phyloP scores from a whole-genome alignment of 495 filamentous ascomycete genomes.

The Aspergillus panamensis region DNA sequence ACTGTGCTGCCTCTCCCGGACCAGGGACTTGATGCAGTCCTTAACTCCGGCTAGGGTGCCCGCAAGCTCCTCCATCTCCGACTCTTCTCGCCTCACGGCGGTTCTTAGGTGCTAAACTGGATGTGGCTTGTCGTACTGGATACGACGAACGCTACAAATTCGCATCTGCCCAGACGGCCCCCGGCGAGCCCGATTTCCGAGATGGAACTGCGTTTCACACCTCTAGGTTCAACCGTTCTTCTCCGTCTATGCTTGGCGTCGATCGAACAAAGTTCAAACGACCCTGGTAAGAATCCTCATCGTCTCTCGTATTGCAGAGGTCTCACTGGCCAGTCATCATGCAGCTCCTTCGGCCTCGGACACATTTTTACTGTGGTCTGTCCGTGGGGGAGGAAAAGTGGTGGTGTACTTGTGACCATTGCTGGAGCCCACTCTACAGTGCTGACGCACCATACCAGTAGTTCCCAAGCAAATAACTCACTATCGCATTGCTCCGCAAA shows the following conservation, averaged over 20 bases:
- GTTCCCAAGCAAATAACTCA: neutral
- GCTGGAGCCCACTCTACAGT: neutral
- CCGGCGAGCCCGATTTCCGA: neutral
- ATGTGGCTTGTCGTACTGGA: neutral
- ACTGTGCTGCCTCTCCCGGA: slow-evolving; percentile 10
- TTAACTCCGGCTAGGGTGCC: slow-evolving; percentile 6
- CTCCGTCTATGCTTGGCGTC: slow-evolving; percentile 2
- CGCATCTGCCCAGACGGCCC: neutral
- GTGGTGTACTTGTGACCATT: neutral
- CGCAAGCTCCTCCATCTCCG: slow-evolving; percentile 2
- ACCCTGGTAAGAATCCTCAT: neutral
- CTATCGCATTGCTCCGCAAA: neutral
- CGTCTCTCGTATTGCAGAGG: neutral
- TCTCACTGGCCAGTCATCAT: too few relatives aligned
- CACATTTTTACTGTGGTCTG: neutral
- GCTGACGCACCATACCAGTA: neutral
- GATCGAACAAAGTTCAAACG: slow-evolving; percentile 2
- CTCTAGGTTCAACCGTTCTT: neutral
- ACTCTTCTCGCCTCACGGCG: neutral
- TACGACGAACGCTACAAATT: neutral
- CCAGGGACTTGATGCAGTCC: slow-evolving; percentile 2
- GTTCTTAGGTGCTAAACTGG: neutral
- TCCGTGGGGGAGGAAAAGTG: neutral
- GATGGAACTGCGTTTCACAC: neutral
- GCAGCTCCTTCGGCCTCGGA: neutral